phyloP scores from a whole-genome alignment of 192 early-diverging fungal species.

The Entomortierella chlamydospora region DNA sequence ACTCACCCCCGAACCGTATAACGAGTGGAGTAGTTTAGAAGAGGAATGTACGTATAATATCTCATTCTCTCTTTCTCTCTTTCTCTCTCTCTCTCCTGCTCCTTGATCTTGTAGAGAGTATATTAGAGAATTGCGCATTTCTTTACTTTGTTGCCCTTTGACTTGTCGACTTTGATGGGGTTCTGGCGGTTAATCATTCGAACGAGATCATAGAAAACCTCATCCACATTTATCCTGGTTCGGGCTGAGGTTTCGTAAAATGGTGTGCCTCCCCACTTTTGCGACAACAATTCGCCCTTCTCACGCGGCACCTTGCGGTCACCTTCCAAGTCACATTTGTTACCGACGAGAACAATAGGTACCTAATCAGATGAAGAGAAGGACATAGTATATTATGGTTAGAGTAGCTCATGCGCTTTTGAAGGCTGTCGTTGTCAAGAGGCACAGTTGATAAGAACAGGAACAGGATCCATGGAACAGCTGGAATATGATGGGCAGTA shows the following conservation, averaged over 20 bases:
- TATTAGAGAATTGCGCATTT: constrained; percentile 52
- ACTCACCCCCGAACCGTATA: background rate
- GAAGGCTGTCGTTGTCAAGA: too few species aligned
- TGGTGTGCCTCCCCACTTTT: constrained; percentile 70
- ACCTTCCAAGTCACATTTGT: constrained; percentile 90
- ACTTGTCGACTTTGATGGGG: constrained; percentile 71
- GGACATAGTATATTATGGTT: background rate
- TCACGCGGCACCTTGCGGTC: constrained; percentile 76
- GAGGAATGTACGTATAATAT: background rate
- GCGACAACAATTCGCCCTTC: constrained; percentile 74
- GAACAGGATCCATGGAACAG: too few species aligned
- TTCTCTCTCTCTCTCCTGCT: background rate
- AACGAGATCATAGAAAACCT: constrained; percentile 93
- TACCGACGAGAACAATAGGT: constrained; percentile 92
- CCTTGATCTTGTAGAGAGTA: background rate
- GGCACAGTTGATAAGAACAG: too few species aligned
- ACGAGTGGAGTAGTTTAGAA: background rate
- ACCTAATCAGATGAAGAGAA: constrained; percentile 54
- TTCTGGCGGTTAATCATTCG: constrained; percentile 87
- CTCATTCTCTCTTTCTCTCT: background rate
- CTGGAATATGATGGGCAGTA: too few species aligned
- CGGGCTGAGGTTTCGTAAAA: constrained; percentile 93
- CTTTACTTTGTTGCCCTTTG: constrained; percentile 48
- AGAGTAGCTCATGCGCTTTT: too few species aligned
- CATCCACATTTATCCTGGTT: constrained; percentile 89